Conservation (phyloP, 768 basidiomycete genomes). For the Lyophyllum atratum region DNA sequence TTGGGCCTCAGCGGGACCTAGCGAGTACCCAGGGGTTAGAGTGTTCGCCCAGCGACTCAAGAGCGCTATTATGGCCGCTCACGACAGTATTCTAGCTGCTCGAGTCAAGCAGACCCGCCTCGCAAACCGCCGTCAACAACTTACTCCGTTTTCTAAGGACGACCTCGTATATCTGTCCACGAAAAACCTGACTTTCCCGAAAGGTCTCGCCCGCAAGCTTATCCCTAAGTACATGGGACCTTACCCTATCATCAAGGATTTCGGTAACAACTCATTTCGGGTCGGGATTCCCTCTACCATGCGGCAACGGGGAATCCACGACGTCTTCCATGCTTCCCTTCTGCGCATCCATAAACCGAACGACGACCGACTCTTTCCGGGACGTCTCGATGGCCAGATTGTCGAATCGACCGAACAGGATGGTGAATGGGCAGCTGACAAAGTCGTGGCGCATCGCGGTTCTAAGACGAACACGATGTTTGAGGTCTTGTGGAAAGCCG, state of each 20-base stretch:
- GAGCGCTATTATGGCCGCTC: slow-evolving; percentile 25
- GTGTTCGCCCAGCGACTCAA: slow-evolving; percentile 22
- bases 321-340: slow-evolving; percentile 32
- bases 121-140: slow-evolving; percentile 15
- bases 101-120: slow-evolving; percentile 21
- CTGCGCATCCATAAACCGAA: slow-evolving; percentile 25
- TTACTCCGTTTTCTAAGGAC: not conserved
- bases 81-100: slow-evolving; percentile 29
- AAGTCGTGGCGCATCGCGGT: slow-evolving; percentile 1
- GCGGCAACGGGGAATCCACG: slow-evolving; percentile 16
- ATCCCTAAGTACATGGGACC: not conserved
- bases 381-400: not conserved
- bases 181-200: slow-evolving; percentile 3
- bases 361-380: slow-evolving; percentile 28
- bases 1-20: slow-evolving; percentile 7
- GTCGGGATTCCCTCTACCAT: slow-evolving; percentile 21
- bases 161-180: slow-evolving; percentile 1
- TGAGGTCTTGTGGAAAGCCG: slow-evolving; percentile 1
- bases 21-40: slow-evolving; percentile 22
- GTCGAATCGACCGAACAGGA: not conserved
- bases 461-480: not conserved
- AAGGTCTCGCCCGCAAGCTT: not conserved
- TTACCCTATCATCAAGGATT: not conserved
- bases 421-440: slow-evolving; percentile 3
- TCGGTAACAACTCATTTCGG: not conserved